Evolutionary conservation across 345 rosid species (phyloP).

Genomic region (Eucalyptus pumila): DNA sequence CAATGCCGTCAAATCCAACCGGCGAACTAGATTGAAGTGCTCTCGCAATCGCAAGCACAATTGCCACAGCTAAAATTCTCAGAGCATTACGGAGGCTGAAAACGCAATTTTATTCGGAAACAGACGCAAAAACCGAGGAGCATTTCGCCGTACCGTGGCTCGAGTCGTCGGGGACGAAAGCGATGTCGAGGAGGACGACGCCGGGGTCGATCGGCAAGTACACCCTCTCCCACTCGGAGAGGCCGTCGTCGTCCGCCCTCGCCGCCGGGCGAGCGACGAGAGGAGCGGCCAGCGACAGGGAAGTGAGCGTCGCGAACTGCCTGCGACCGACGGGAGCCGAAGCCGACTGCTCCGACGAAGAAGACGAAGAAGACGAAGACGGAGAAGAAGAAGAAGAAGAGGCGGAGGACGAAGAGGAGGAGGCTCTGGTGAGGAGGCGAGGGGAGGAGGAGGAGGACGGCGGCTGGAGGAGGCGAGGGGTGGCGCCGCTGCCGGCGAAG

Average conservation of each 20-base stretch:
- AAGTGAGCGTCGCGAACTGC: background rate
- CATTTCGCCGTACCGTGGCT: constrained; percentile 35
- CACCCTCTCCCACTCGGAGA: constrained; percentile 75
- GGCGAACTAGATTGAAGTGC: too few species aligned
- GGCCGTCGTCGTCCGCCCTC: constrained; percentile 28
- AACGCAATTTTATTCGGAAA: background rate
- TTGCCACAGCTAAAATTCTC: background rate
- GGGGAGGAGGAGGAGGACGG: background rate
- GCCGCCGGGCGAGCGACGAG: background rate
- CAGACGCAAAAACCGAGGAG: background rate
- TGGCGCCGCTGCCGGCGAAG: background rate
- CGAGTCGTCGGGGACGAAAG: constrained; percentile 72
- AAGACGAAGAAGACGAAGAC: background rate
- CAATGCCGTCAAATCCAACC: too few species aligned
- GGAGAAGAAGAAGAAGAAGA: background rate
- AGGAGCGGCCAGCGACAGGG: background rate
- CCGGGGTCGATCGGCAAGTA: constrained; percentile 78
- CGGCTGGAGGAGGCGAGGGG: background rate
- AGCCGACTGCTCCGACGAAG: background rate
- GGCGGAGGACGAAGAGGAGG: background rate
- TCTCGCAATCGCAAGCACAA: background rate
- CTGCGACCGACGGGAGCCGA: background rate
- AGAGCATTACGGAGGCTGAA: background rate
- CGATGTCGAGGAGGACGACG: constrained; percentile 88
- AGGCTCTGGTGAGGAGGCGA: background rate